phyloP scores from a whole-genome alignment of 805 yeast species.

The Pichia paraexigua region DNA sequence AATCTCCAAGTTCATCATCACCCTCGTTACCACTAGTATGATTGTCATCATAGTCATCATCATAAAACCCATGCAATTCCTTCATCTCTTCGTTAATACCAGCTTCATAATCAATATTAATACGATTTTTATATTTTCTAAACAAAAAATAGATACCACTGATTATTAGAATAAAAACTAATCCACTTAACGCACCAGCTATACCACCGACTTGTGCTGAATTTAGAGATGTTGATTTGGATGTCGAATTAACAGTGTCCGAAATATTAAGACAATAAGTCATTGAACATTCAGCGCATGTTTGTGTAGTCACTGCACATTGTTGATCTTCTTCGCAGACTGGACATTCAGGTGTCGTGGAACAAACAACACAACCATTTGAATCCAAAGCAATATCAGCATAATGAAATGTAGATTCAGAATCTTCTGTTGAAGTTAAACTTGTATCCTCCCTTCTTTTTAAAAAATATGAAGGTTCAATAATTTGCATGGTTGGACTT shows the following conservation, averaged over 20 bases:
- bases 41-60: constrained; percentile 21
- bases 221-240: constrained; percentile 10
- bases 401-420: neutral
- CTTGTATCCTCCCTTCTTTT: neutral
- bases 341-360: constrained; percentile 42
- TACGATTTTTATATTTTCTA: constrained; percentile 33
- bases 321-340: constrained; percentile 42
- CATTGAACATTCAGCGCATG: constrained; percentile 51
- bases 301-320: constrained; percentile 47
- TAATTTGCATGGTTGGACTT: neutral
- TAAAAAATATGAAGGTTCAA: neutral
- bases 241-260: constrained; percentile 12
- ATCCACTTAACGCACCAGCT: constrained; percentile 69
- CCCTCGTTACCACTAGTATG: constrained; percentile 19
- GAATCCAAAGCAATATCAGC: neutral
- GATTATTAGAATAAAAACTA: constrained; percentile 34
- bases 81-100: constrained; percentile 9
- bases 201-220: constrained; percentile 44
- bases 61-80: constrained; percentile 16
- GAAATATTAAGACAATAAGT: constrained; percentile 39
- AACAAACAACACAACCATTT: constrained; percentile 24
- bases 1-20: neutral
- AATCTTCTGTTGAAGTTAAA: neutral
- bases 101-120: constrained; percentile 16
- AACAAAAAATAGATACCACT: constrained; percentile 35